Evolutionary conservation across 2,329 filamentous ascomycete species (phyloP).

Genomic region (Mariannaea sp.): DNA sequence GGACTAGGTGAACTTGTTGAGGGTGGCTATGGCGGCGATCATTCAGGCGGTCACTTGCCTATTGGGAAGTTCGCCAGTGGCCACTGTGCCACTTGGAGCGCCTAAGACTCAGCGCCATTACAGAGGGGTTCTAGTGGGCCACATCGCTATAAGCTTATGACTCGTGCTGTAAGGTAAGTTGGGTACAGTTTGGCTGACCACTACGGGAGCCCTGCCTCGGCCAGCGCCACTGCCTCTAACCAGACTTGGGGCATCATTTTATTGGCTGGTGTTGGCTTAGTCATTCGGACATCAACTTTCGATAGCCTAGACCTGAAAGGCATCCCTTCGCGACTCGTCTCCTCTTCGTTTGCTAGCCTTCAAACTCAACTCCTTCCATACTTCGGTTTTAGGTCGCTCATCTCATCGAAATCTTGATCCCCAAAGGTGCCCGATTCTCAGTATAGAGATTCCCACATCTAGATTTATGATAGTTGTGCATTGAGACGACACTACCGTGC

Average conservation of each 20-base stretch:
- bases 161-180: not conserved
- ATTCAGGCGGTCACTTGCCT: not conserved
- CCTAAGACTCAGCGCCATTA: slow-evolving; percentile 10
- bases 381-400: slow-evolving; percentile 1
- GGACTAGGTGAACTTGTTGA: slow-evolving; percentile 13
- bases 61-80: not conserved
- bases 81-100: slow-evolving; percentile 9
- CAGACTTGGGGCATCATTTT: slow-evolving; percentile 11
- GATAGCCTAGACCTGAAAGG: slow-evolving; percentile 24
- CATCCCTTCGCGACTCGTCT: slow-evolving; percentile 27
- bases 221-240: not conserved
- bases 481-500: slow-evolving; percentile 2
- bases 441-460: slow-evolving; percentile 2
- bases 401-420: slow-evolving; percentile 3
- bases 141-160: slow-evolving; percentile 4
- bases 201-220: not conserved
- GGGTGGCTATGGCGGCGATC: slow-evolving; percentile 17
- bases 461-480: slow-evolving; percentile 7
- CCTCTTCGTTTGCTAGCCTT: slow-evolving; percentile 18
- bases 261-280: slow-evolving; percentile 29
- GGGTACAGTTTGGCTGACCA: too few species aligned
- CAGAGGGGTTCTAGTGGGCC: slow-evolving; percentile 10
- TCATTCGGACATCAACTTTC: slow-evolving; percentile 25
- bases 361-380: slow-evolving; percentile 43
- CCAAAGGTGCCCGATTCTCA: slow-evolving; percentile 5